These are phyloP conservation scores for Saccharomycopsis fermentans DNA, from an alignment of 805 yeast genomes.

Conservation along the genomic window DNA sequence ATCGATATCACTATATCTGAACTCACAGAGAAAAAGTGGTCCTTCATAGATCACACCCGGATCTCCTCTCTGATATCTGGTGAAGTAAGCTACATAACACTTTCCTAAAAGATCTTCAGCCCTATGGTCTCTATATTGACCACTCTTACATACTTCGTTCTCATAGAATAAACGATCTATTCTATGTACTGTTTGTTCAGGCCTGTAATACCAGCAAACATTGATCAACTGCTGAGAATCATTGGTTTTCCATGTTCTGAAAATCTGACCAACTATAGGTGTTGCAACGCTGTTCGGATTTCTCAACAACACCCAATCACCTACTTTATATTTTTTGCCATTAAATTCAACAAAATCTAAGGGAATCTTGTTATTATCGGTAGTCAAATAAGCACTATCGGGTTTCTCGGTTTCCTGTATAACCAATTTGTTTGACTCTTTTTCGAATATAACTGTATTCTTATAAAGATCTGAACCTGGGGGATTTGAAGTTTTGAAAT, in stretches of 20 bases:
- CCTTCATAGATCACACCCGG: conserved; percentile 73
- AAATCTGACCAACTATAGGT: conserved; percentile 93
- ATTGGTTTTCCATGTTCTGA: conserved; percentile 74
- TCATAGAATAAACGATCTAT: conserved; percentile 82
- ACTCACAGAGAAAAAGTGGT: conserved; percentile 89
- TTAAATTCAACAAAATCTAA: conserved; percentile 63
- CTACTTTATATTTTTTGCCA: conserved; percentile 70
- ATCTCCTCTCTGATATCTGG: conserved; percentile 91
- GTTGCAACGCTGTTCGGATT: conserved; percentile 82
- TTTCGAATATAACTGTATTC: conserved; percentile 54
- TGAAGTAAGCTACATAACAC: conserved; percentile 89
- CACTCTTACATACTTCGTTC: conserved; percentile 93
- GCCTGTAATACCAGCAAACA: conserved; percentile 96
- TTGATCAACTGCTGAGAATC: conserved; percentile 83
- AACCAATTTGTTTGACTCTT: conserved; percentile 44
- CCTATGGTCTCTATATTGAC: conserved; percentile 90
- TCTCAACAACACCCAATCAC: conserved; percentile 87
- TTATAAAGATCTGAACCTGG: conserved; percentile 47
- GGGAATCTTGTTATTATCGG: conserved; percentile 57
- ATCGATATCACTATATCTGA: conserved; percentile 83
- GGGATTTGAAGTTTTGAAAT: conserved; percentile 57
- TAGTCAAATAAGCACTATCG: conserved; percentile 61
- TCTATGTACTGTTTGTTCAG: conserved; percentile 95
- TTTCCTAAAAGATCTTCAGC: conserved; percentile 86
- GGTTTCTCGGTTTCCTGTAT: conserved; percentile 71